phyloP scores from a whole-genome alignment of 805 yeast genomes.

The Nakazawaea ishiwadae region DNA sequence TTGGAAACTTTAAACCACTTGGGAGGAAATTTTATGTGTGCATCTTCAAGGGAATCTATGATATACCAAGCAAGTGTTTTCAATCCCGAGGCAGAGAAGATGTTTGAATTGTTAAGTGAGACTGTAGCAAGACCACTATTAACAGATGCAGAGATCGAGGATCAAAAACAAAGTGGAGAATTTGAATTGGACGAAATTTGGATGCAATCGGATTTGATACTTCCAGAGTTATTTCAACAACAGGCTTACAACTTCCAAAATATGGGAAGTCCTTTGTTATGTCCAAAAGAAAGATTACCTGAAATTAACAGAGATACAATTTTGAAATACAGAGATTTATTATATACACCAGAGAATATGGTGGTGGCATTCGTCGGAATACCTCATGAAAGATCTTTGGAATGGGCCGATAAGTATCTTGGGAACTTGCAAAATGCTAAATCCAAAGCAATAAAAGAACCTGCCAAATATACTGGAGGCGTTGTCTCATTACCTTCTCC shows the following conservation, averaged over 20 bases:
- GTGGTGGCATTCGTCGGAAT: slow-evolving; percentile 90
- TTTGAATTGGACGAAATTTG: slow-evolving; percentile 83
- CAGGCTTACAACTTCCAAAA: slow-evolving; percentile 72
- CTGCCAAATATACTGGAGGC: slow-evolving; percentile 58
- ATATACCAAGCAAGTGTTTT: slow-evolving; percentile 94
- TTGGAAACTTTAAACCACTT: slow-evolving; percentile 67
- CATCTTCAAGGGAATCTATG: slow-evolving; percentile 86
- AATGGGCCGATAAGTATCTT: slow-evolving; percentile 55
- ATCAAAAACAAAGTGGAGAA: slow-evolving; percentile 65
- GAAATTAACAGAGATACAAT: slow-evolving; percentile 49
- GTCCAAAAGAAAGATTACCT: slow-evolving; percentile 67
- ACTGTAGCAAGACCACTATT: slow-evolving; percentile 72
- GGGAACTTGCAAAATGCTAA: slow-evolving; percentile 49
- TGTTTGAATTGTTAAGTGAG: slow-evolving; percentile 73
- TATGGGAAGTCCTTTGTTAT: slow-evolving; percentile 80
- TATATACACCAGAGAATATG: slow-evolving; percentile 74
- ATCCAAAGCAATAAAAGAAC: slow-evolving; percentile 23
- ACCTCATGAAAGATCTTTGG: slow-evolving; percentile 61
- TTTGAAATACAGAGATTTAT: slow-evolving; percentile 50
- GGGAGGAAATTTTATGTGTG: slow-evolving; percentile 94
- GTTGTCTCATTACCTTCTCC: slow-evolving; percentile 49
- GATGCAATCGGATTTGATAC: slow-evolving; percentile 74
- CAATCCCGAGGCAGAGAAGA: slow-evolving; percentile 73
- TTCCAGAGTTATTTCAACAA: slow-evolving; percentile 88
- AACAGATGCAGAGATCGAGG: slow-evolving; percentile 64